Evolutionary conservation across 345 rosid genomes (phyloP).

Genomic region (Noccaea caerulescens): DNA sequence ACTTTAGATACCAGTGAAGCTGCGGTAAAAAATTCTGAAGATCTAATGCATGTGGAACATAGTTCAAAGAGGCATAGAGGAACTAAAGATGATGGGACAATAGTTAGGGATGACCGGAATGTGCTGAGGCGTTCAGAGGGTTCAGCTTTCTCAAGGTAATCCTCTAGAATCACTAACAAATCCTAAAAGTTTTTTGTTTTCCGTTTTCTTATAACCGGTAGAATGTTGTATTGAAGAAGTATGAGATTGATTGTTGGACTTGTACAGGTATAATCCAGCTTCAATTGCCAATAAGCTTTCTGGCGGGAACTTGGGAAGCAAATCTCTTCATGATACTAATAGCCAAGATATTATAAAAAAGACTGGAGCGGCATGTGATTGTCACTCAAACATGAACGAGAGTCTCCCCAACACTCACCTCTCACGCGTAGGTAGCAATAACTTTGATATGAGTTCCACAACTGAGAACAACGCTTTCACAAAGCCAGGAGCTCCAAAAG

Average conservation of each 20-base stretch:
- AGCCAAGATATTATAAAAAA: conserved; percentile 52
- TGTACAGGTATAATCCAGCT: conserved; percentile 61
- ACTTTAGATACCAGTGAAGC: conserved; percentile 32
- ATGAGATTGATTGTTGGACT: conserved; percentile 29
- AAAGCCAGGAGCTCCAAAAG: conserved; percentile 50
- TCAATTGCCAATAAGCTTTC: conserved; percentile 63
- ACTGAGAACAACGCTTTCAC: conserved; percentile 48
- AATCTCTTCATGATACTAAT: conserved; percentile 50
- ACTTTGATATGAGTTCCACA: conserved; percentile 57
- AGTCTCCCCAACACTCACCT: conserved; percentile 49
- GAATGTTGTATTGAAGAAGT: conserved; percentile 12
- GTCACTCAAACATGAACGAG: conserved; percentile 48
- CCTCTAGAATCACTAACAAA: conserved; percentile 10
- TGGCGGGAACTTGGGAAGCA: conserved; percentile 57
- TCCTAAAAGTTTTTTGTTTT: neutral
- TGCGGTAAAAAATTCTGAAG: conserved; percentile 13
- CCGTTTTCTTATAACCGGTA: neutral
- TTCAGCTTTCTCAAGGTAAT: conserved; percentile 84
- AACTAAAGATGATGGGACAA: conserved; percentile 38
- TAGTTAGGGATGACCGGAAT: conserved; percentile 58
- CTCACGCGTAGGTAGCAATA: conserved; percentile 64
- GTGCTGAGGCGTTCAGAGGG: conserved; percentile 72
- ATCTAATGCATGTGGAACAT: conserved; percentile 29
- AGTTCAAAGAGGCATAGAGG: conserved; percentile 51
- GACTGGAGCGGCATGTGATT: conserved; percentile 45